phyloP scores from a whole-genome alignment of 73 alveolate species.

The Paramecium bursaria region DNA sequence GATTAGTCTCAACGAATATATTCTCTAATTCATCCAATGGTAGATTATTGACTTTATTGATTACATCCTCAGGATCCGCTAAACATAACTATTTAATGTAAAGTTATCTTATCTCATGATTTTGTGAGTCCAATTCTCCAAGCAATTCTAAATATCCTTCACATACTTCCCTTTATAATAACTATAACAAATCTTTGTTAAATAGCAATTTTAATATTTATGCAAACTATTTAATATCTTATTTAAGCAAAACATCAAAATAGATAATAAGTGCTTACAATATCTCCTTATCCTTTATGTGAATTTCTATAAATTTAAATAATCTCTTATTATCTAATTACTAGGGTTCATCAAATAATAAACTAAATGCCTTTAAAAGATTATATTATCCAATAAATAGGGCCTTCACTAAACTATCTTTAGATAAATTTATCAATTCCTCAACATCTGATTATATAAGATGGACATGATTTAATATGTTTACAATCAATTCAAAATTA shows the following conservation, averaged over 20 bases:
- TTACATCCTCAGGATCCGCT: neutral
- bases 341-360: no score
- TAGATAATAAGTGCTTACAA: no score
- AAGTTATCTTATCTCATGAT: neutral
- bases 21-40: neutral
- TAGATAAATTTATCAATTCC: neutral
- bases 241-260: no score
- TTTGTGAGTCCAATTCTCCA: neutral
- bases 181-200: neutral
- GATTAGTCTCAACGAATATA: neutral
- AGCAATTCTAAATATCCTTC: constrained; percentile 40
- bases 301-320: neutral
- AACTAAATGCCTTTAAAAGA: neutral
- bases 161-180: constrained; percentile 6
- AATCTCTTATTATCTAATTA: neutral
- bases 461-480: neutral
- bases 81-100: neutral
- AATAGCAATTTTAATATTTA: no score
- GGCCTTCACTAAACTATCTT: constrained; percentile 10
- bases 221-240: neutral
- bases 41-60: neutral
- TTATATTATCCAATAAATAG: constrained; percentile 20
- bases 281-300: neutral
- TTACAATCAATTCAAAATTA: constrained; percentile 23
- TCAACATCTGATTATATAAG: neutral